phyloP scores from a whole-genome alignment of 768 basidiomycete species.

The Serendipita vermifera region DNA sequence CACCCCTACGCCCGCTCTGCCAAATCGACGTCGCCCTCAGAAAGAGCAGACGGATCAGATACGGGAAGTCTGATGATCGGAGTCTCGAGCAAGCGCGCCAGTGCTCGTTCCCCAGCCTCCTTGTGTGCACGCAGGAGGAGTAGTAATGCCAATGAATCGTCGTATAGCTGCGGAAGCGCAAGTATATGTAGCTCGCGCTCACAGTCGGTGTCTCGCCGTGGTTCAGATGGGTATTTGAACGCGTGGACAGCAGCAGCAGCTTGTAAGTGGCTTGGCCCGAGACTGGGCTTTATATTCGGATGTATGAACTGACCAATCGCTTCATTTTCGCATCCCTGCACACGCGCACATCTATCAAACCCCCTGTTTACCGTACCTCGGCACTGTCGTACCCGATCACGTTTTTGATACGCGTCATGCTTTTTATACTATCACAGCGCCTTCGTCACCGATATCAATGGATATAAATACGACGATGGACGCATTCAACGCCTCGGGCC shows the following conservation, averaged over 20 bases:
- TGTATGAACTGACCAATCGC: too few species aligned
- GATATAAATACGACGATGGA: too few species aligned
- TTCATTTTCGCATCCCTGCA: too few species aligned
- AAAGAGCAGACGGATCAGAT: not conserved
- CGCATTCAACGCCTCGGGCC: not conserved
- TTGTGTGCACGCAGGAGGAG: not conserved
- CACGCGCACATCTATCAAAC: too few species aligned
- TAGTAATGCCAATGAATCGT: constrained; percentile 1
- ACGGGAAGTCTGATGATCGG: not conserved
- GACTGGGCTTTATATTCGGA: too few species aligned
- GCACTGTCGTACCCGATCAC: too few species aligned
- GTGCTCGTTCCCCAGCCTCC: not conserved
- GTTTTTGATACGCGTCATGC: too few species aligned
- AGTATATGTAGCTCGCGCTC: not conserved
- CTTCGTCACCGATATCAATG: too few species aligned
- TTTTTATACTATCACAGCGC: too few species aligned
- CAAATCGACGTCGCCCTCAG: not conserved
- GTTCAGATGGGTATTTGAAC: constrained; percentile 3
- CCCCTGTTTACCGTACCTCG: too few species aligned
- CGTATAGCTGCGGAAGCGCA: not conserved
- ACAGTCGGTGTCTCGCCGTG: not conserved
- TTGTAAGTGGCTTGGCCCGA: too few species aligned
- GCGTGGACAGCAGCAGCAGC: too few species aligned
- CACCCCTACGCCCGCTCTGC: not conserved
- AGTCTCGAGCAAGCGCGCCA: not conserved